A percentile compares a stretch with the other conserved stretches of the same genome.
Evolutionary conservation across 257 asterid genomes (phyloP).

Genomic region (Ballota nigra): DNA sequence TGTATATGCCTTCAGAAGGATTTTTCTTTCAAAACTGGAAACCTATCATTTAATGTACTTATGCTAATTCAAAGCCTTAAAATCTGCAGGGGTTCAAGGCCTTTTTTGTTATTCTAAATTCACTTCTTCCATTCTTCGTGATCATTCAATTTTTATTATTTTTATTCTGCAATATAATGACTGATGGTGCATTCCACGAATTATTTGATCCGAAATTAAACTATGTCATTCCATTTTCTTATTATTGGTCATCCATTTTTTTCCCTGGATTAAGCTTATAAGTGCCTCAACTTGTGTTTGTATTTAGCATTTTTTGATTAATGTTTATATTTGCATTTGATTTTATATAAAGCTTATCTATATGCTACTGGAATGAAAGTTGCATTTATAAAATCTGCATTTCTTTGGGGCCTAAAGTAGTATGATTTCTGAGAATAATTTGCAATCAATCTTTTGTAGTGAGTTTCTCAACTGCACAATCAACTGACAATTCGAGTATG

Average conservation of each 20-base stretch:
- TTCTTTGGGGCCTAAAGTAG: slow-evolving; percentile 15
- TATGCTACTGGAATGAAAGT: no score
- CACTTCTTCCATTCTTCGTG: slow-evolving; percentile 18
- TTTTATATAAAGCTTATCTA: no score
- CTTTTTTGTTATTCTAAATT: not conserved
- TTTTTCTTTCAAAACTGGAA: slow-evolving; percentile 24
- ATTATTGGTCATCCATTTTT: no score
- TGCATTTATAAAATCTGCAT: not conserved
- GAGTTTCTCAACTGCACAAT: no score
- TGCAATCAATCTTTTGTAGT: no score
- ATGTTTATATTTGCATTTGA: not conserved
- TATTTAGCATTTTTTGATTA: not conserved
- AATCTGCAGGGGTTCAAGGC: not conserved
- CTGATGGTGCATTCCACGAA: no score
- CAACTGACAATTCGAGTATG: no score
- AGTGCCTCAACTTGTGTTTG: no score
- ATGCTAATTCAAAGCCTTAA: not conserved
- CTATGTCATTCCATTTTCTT: no score
- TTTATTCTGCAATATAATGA: slow-evolving; percentile 11
- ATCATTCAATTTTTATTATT: not conserved
- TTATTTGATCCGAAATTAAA: no score
- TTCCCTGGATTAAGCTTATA: no score
- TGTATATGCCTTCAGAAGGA: slow-evolving; percentile 98
- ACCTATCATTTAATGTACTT: not conserved
- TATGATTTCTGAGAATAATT: no score